phyloP scores from a whole-genome alignment of 1,139 yeast genomes.

The Insectozyma bohioensis region DNA sequence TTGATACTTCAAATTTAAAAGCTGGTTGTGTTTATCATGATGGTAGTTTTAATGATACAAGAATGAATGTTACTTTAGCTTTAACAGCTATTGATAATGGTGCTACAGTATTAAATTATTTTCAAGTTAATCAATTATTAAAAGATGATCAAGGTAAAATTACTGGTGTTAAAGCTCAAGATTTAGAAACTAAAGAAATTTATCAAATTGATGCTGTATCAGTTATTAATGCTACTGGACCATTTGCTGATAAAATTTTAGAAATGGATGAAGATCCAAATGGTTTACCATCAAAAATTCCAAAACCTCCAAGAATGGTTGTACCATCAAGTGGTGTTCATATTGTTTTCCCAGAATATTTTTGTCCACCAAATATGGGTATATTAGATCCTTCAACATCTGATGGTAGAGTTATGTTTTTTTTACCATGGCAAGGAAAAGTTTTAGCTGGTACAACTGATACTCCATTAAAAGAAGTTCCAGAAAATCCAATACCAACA shows the following conservation, averaged over 20 bases:
- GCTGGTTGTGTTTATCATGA: conserved; percentile 94
- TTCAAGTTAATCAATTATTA: conserved; percentile 72
- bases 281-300: conserved; percentile 58
- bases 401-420: conserved; percentile 96
- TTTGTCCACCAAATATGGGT: conserved; percentile 87
- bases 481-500: conserved; percentile 80
- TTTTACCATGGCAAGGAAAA: conserved; percentile 97
- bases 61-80: conserved; percentile 87
- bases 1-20: conserved; percentile 76
- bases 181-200: conserved; percentile 69
- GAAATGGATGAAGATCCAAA: conserved; percentile 79
- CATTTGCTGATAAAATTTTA: conserved; percentile 79
- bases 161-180: conserved; percentile 74
- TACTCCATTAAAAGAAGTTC: conserved; percentile 71
- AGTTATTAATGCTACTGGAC: conserved; percentile 93
- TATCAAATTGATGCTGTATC: conserved; percentile 65
- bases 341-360: conserved; percentile 87
- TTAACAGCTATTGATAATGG: conserved; percentile 84
- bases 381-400: conserved; percentile 87
- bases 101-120: conserved; percentile 86
- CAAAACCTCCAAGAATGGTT: conserved; percentile 67
- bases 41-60: conserved; percentile 90
- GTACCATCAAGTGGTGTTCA: conserved; percentile 96
- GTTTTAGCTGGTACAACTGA: conserved; percentile 97
- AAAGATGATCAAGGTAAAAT: conserved; percentile 63